These are phyloP conservation scores for Trypanosoma lewisi DNA, from an alignment of 208 protist species.

Conservation along the genomic window DNA sequence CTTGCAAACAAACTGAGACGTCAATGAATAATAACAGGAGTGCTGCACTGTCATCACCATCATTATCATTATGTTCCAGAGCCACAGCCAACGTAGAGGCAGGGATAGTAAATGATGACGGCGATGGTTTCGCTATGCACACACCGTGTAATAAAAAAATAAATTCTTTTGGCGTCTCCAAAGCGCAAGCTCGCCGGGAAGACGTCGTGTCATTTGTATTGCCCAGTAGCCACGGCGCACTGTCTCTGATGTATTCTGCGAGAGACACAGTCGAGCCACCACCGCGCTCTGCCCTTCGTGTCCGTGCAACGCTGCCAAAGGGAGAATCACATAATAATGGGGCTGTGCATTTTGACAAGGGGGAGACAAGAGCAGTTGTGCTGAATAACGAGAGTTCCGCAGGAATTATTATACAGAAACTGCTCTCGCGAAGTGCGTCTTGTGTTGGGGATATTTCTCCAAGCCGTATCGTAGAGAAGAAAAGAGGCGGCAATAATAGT, in stretches of 20 bases:
- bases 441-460: not conserved
- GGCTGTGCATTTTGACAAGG: not conserved
- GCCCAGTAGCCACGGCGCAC: constrained; percentile 21
- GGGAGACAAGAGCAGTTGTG: not conserved
- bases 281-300: constrained; percentile 3
- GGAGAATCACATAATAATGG: not conserved
- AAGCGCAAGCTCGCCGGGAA: not conserved
- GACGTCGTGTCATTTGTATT: constrained; percentile 21
- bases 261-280: constrained; percentile 1
- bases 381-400: not conserved
- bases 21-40: not conserved
- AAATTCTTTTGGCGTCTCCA: not conserved
- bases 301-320: not conserved
- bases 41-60: not conserved
- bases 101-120: not conserved
- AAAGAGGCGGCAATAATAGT: not conserved
- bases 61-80: not conserved
- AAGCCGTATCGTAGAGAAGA: not conserved
- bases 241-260: constrained; percentile 6
- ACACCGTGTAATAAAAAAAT: not conserved
- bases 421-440: constrained; percentile 1
- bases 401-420: constrained; percentile 8
- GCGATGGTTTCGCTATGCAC: not conserved
- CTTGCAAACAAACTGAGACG: not conserved
- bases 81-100: not conserved